Conservation (phyloP, 495 filamentous ascomycete genomes). For the Jackrogersella minutella region DNA sequence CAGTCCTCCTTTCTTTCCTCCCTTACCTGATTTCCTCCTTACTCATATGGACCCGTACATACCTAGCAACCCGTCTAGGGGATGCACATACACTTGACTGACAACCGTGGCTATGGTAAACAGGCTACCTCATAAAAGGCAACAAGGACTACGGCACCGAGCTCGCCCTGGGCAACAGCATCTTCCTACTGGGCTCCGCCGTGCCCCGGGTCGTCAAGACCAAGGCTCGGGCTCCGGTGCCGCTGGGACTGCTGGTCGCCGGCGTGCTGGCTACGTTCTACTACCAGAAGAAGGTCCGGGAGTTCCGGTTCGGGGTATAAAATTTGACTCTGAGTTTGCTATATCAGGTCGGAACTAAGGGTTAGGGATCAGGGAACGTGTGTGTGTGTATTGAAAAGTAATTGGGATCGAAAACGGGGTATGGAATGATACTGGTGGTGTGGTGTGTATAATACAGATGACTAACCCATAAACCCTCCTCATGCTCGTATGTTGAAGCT, state of each 20-base stretch:
- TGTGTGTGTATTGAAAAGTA: neutral
- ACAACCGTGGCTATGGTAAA: neutral
- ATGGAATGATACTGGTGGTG: too few species aligned
- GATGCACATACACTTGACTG: neutral
- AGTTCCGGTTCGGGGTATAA: constrained; percentile 35
- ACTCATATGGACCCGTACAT: too few species aligned
- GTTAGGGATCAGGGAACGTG: neutral
- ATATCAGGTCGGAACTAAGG: neutral
- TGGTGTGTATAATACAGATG: constrained; percentile 16
- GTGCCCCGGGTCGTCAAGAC: constrained; percentile 36
- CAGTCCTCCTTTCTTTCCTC: neutral
- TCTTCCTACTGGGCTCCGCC: constrained; percentile 32
- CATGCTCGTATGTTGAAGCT: neutral
- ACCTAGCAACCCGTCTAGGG: neutral
- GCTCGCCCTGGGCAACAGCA: constrained; percentile 38
- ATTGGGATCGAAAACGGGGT: neutral
- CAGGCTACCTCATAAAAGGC: constrained; percentile 38
- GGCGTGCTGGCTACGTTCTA: constrained; percentile 37
- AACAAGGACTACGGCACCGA: constrained; percentile 43
- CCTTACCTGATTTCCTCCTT: neutral
- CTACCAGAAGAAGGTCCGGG: constrained; percentile 39
- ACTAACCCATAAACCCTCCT: constrained; percentile 24
- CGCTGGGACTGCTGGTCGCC: constrained; percentile 22
- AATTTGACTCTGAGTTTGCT: neutral
- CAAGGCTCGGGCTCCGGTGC: constrained; percentile 34